These are phyloP conservation scores for Penicillium antarcticum DNA, from an alignment of 495 filamentous ascomycete genomes.

Conservation along the genomic window DNA sequence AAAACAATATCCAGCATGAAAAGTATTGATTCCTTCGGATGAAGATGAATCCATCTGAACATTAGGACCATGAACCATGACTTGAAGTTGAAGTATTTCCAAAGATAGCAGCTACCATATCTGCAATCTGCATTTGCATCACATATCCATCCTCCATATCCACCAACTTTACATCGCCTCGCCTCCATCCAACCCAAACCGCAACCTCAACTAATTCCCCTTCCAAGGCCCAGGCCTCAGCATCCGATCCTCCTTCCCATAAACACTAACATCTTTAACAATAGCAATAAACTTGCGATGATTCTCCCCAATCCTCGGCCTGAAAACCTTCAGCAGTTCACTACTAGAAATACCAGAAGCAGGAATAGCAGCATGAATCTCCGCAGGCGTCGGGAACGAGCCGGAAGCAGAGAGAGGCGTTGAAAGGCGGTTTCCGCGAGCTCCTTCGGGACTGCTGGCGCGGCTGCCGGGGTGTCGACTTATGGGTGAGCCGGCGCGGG, in stretches of 20 bases:
- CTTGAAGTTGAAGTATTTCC: too few species aligned
- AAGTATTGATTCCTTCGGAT: too few species aligned
- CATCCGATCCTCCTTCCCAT: constrained; percentile 43
- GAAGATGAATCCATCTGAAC: too few species aligned
- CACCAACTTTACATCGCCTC: background rate
- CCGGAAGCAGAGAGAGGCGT: constrained; percentile 30
- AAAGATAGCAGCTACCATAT: too few species aligned
- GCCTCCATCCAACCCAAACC: background rate
- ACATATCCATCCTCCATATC: too few species aligned
- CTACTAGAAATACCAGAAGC: constrained; percentile 63
- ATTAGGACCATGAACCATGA: too few species aligned
- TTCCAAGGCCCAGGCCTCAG: constrained; percentile 39
- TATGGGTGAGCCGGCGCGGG: constrained; percentile 51
- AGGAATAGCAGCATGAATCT: constrained; percentile 68
- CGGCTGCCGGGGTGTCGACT: constrained; percentile 32
- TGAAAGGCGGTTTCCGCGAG: constrained; percentile 30
- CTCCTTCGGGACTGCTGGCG: constrained; percentile 37
- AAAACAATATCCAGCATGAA: too few species aligned
- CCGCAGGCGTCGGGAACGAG: constrained; percentile 58
- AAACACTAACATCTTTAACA: constrained; percentile 46
- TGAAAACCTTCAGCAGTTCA: constrained; percentile 60
- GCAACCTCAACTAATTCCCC: constrained; percentile 12
- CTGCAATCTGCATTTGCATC: too few species aligned
- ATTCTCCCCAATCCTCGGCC: constrained; percentile 52
- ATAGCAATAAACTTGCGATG: constrained; percentile 44